These are phyloP conservation scores for Hysterium pulicare DNA, from an alignment of 2,329 filamentous ascomycete species.

Conservation along the genomic window DNA sequence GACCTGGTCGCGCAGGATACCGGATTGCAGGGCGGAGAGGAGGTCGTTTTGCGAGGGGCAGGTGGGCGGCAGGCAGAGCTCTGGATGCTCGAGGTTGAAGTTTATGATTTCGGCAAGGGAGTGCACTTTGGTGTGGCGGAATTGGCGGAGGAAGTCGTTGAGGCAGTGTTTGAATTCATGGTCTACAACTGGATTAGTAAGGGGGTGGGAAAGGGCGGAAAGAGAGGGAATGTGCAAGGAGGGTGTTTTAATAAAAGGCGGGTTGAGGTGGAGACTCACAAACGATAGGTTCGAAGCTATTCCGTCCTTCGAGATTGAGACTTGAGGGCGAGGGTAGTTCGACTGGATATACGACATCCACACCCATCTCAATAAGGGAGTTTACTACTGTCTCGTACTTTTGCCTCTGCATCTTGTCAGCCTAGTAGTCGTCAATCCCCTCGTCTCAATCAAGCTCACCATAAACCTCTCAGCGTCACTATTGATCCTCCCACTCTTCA, in stretches of 20 bases:
- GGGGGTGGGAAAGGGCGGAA: not conserved
- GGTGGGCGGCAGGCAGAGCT: conserved; percentile 24
- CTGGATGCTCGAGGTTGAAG: conserved; percentile 35
- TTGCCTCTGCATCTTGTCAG: conserved; percentile 23
- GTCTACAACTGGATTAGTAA: conserved; percentile 15
- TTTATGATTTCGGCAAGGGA: conserved; percentile 37
- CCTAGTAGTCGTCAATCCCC: conserved; percentile 1
- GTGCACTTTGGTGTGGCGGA: conserved; percentile 34
- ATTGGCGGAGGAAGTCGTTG: conserved; percentile 32
- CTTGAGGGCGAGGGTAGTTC: conserved; percentile 27
- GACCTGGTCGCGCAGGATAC: conserved; percentile 21
- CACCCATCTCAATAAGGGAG: conserved; percentile 34
- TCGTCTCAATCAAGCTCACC: conserved; percentile 18
- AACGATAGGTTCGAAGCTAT: conserved; percentile 35
- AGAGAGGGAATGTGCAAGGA: no score
- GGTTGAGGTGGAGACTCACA: no score
- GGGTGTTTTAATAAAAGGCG: no score
- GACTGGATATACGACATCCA: conserved; percentile 33
- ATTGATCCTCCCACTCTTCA: conserved; percentile 33
- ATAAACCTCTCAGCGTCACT: conserved; percentile 36
- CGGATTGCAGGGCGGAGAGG: conserved; percentile 28
- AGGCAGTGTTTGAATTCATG: conserved; percentile 34
- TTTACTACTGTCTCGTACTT: conserved; percentile 36
- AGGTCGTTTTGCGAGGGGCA: conserved; percentile 36
- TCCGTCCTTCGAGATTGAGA: conserved; percentile 29